Conservation (phyloP, 495 filamentous ascomycete species). For the Aspergillus cavernicola region DNA sequence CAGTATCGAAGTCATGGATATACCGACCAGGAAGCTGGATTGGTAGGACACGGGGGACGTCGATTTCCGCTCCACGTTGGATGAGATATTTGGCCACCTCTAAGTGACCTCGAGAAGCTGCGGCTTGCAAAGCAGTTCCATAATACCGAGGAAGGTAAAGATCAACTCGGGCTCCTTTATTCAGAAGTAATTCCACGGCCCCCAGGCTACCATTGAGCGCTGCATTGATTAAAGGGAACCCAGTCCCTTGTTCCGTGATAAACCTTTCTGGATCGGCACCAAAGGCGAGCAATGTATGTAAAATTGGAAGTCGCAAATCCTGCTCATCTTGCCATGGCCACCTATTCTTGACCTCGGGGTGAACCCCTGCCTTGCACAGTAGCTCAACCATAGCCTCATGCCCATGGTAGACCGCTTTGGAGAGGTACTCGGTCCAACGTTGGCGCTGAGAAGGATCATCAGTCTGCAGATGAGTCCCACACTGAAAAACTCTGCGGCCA, state of each 20-base stretch:
- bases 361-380: neutral
- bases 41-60: neutral
- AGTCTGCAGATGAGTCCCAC: neutral
- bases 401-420: neutral
- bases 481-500: neutral
- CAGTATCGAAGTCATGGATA: neutral
- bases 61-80: neutral
- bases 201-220: neutral
- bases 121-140: slow-evolving; percentile 1
- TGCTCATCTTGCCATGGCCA: neutral
- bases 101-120: neutral
- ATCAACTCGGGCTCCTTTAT: neutral
- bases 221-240: neutral
- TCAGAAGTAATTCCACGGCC: neutral
- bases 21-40: neutral
- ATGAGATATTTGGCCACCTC: neutral
- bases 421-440: neutral
- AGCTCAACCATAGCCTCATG: neutral
- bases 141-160: neutral
- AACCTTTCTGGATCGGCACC: neutral
- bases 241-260: neutral
- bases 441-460: neutral
- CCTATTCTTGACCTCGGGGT: neutral
- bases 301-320: neutral
- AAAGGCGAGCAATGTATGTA: neutral